Evolutionary conservation across 208 protist genomes (phyloP).

Genomic region (Acanthamoeba lenticulata): DNA sequence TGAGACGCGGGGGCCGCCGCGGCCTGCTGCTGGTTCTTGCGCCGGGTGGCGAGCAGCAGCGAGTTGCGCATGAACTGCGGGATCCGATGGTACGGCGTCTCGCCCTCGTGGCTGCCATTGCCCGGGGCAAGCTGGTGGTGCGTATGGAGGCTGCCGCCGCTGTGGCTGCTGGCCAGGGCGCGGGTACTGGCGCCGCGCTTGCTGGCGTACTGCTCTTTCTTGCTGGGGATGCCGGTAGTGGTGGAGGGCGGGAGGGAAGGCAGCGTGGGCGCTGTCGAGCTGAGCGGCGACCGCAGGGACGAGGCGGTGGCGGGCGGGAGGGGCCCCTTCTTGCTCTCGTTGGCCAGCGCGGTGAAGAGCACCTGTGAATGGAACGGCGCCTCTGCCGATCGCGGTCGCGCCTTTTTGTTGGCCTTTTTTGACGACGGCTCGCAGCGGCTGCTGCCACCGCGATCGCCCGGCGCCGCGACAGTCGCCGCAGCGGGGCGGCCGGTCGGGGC

Average conservation of each 20-base stretch:
- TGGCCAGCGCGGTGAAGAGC: neutral
- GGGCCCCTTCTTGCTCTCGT: neutral
- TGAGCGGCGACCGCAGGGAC: too few relatives aligned
- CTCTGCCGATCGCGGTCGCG: neutral
- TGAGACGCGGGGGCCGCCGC: too few relatives aligned
- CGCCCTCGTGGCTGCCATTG: neutral
- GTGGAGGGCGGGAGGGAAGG: neutral
- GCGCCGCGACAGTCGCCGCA: too few relatives aligned
- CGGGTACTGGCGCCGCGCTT: neutral
- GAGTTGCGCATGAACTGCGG: neutral
- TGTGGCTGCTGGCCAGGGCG: neutral
- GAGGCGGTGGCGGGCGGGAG: neutral
- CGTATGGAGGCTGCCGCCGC: neutral
- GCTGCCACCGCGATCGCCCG: too few relatives aligned
- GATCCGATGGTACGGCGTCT: neutral
- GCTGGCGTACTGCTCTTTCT: neutral
- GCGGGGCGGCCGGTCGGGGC: too few relatives aligned
- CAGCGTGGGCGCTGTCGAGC: neutral
- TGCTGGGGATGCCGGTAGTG: neutral
- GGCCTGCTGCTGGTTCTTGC: neutral
- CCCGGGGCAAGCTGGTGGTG: neutral
- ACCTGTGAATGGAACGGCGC: neutral
- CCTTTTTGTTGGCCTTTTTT: neutral
- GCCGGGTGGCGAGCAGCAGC: neutral
- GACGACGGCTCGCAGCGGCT: too few relatives aligned